Evolutionary conservation across 1,284 basidiomycete genomes (phyloP).

Genomic region (Leccinum subspadiceum): DNA sequence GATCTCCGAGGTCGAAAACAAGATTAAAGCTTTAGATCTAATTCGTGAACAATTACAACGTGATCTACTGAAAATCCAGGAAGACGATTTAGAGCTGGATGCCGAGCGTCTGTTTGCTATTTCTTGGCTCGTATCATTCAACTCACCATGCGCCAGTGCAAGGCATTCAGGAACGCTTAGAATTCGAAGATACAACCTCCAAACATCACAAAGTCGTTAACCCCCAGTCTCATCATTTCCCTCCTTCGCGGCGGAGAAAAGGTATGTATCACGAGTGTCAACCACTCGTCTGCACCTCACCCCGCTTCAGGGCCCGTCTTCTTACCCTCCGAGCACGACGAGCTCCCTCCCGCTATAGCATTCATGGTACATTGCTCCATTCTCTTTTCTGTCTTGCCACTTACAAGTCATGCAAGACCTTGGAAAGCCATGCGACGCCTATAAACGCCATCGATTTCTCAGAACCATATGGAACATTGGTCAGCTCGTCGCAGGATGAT

Average conservation of each 20-base stretch:
- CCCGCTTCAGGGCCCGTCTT: slow-evolving; percentile 77
- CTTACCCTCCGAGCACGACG: slow-evolving; percentile 95
- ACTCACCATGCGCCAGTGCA: slow-evolving; percentile 54
- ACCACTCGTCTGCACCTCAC: slow-evolving; percentile 13
- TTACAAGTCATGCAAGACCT: slow-evolving; percentile 52
- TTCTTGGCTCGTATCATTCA: slow-evolving; percentile 1
- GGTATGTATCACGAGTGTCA: slow-evolving; percentile 40
- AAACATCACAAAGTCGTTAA: slow-evolving; percentile 35
- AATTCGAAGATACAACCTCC: slow-evolving; percentile 56
- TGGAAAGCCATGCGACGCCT: slow-evolving; percentile 77
- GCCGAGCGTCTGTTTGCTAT: slow-evolving; percentile 74
- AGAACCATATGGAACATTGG: slow-evolving; percentile 93
- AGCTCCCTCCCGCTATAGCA: slow-evolving; percentile 89
- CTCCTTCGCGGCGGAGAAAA: slow-evolving; percentile 73
- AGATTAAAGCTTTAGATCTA: slow-evolving; percentile 83
- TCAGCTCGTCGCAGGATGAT: slow-evolving; percentile 83
- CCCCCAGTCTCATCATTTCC: slow-evolving; percentile 45
- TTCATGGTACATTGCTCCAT: slow-evolving; percentile 75
- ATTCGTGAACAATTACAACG: slow-evolving; percentile 82
- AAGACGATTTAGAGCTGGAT: slow-evolving; percentile 94
- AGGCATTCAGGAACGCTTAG: slow-evolving; percentile 81
- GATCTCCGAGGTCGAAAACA: slow-evolving; percentile 82
- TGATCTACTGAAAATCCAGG: slow-evolving; percentile 84
- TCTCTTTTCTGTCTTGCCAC: slow-evolving; percentile 3
- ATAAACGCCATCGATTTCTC: slow-evolving; percentile 93